These are phyloP conservation scores for Candida quercuum DNA, from an alignment of 805 yeast genomes.

Conservation along the genomic window DNA sequence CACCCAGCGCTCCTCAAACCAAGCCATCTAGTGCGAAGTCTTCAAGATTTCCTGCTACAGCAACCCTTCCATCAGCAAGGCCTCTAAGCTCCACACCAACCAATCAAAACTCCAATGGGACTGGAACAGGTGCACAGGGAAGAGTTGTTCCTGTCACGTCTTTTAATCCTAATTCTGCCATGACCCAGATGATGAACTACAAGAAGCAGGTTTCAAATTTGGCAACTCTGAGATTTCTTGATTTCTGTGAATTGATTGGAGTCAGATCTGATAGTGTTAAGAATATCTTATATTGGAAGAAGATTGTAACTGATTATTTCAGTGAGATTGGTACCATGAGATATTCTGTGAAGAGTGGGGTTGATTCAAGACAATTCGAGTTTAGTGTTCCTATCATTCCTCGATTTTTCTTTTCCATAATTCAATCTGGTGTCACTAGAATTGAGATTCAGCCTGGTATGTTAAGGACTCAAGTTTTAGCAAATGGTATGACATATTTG, in stretches of 20 bases:
- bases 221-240: conserved; percentile 46
- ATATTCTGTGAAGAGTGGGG: conserved; percentile 39
- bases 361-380: conserved; percentile 54
- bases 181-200: conserved; percentile 19
- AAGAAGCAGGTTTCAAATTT: conserved; percentile 40
- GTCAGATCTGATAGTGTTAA: conserved; percentile 37
- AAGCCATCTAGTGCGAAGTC: conserved; percentile 8
- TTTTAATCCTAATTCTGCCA: conserved; percentile 2
- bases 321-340: conserved; percentile 44
- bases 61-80: conserved; percentile 18
- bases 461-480: conserved; percentile 45
- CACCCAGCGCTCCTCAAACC: conserved; percentile 7
- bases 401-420: conserved; percentile 47
- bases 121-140: not conserved
- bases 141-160: not conserved
- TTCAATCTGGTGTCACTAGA: conserved; percentile 44
- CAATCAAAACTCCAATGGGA: no score
- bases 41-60: conserved; percentile 16
- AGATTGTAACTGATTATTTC: conserved; percentile 44
- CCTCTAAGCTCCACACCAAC: not conserved
- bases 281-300: conserved; percentile 45
- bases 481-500: conserved; percentile 47
- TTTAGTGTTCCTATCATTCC: conserved; percentile 64
- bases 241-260: conserved; percentile 42
- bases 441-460: conserved; percentile 47